These are phyloP conservation scores for Tephrocybe sp. DNA, from an alignment of 768 basidiomycete genomes.

Conservation along the genomic window DNA sequence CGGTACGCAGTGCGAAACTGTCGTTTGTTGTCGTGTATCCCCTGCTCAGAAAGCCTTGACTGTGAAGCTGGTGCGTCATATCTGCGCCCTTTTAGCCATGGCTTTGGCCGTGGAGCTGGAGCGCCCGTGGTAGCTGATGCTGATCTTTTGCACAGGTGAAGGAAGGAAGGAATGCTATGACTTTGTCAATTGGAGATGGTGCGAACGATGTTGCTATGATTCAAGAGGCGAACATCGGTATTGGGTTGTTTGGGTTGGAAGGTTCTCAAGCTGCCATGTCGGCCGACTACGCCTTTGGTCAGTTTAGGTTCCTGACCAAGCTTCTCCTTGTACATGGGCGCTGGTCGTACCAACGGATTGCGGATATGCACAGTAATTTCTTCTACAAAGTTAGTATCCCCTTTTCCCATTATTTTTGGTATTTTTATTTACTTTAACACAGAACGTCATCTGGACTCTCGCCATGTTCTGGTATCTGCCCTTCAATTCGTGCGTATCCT, in stretches of 20 bases:
- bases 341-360: constrained; percentile 95
- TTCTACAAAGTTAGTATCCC: constrained; percentile 85
- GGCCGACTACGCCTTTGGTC: constrained; percentile 97
- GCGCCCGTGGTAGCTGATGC: no score
- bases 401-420: neutral
- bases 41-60: constrained; percentile 98
- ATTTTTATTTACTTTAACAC: neutral
- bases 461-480: constrained; percentile 93
- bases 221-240: constrained; percentile 97
- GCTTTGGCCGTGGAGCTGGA: constrained; percentile 2
- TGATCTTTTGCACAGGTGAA: constrained; percentile 68
- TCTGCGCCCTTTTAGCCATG: neutral
- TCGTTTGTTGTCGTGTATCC: constrained; percentile 97
- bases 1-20: constrained; percentile 95
- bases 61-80: constrained; percentile 73
- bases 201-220: constrained; percentile 99
- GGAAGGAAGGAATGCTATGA: constrained; percentile 94
- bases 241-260: constrained; percentile 90
- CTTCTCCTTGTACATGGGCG: constrained; percentile 91
- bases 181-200: constrained; percentile 93
- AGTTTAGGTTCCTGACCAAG: constrained; percentile 92
- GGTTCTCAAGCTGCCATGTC: constrained; percentile 99
- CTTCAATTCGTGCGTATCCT: constrained; percentile 67
- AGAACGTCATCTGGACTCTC: constrained; percentile 93
- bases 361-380: constrained; percentile 97